Evolutionary conservation across 2,329 filamentous ascomycete species (phyloP).

Genomic region (Massarina eburnea): DNA sequence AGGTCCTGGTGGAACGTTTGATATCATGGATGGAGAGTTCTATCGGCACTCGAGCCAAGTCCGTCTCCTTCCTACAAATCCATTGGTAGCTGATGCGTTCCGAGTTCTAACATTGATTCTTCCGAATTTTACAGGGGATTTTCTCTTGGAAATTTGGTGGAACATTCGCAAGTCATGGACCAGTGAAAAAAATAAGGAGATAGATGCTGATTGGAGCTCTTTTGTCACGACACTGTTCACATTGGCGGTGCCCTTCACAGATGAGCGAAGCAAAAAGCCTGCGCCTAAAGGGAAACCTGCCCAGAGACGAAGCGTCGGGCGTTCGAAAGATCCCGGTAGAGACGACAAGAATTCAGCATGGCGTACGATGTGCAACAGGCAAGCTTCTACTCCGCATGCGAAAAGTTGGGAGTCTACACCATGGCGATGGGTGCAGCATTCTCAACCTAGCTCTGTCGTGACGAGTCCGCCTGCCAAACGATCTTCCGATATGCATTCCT

Average conservation of each 20-base stretch:
- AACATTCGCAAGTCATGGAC: constrained; percentile 31
- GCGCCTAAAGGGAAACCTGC: constrained; percentile 18
- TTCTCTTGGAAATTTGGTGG: constrained; percentile 44
- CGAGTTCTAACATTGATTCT: constrained; percentile 35
- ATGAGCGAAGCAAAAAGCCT: constrained; percentile 28
- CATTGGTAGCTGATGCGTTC: constrained; percentile 33
- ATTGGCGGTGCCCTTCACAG: constrained; percentile 40
- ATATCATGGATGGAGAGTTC: constrained; percentile 35
- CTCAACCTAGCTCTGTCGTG: constrained; percentile 21
- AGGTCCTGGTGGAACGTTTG: constrained; percentile 28
- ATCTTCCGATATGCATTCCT: constrained; percentile 10
- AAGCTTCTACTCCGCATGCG: constrained; percentile 22
- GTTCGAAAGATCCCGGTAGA: constrained; percentile 24
- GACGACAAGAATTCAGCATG: constrained; percentile 33
- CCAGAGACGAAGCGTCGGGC: constrained; percentile 26
- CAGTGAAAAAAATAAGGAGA: constrained; percentile 9
- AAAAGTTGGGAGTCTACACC: constrained; percentile 36
- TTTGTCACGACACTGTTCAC: constrained; percentile 45
- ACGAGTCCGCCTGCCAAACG: constrained; percentile 28
- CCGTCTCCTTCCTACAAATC: constrained; percentile 31
- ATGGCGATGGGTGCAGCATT: constrained; percentile 39
- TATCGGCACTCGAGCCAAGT: constrained; percentile 36
- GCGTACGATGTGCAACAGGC: constrained; percentile 37
- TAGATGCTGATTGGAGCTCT: constrained; percentile 40
- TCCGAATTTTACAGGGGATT: constrained; percentile 39